phyloP scores from a whole-genome alignment of 768 basidiomycete genomes.

The Boletus patriciae region DNA sequence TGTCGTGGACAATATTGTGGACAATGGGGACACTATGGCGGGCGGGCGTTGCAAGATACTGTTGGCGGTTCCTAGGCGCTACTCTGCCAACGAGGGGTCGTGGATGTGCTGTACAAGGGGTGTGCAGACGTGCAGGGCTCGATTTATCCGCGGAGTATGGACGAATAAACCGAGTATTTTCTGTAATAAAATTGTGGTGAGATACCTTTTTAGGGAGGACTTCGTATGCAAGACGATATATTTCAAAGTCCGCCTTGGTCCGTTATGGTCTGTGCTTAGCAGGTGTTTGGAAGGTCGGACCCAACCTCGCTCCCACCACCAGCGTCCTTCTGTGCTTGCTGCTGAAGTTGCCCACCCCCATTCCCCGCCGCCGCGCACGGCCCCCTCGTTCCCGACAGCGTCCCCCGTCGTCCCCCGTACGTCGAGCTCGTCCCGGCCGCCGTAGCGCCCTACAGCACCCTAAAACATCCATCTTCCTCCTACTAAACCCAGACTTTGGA shows the following conservation, averaged over 20 bases:
- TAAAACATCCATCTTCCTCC: conserved; percentile 33
- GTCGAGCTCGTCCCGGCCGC: conserved; percentile 23
- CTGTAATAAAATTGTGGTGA: conserved; percentile 17
- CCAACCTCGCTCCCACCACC: conserved; percentile 61
- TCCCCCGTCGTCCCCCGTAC: conserved; percentile 24
- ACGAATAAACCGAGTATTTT: conserved; percentile 15
- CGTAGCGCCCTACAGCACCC: conserved; percentile 28
- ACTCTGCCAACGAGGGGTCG: not conserved
- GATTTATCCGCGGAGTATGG: conserved; percentile 8
- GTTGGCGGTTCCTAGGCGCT: not conserved
- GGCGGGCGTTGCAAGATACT: too few relatives aligned
- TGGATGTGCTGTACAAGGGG: not conserved
- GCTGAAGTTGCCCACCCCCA: conserved; percentile 32
- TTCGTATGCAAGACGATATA: conserved; percentile 19
- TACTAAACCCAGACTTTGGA: conserved; percentile 33
- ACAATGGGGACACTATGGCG: not conserved
- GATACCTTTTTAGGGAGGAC: conserved; percentile 13
- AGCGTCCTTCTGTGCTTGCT: conserved; percentile 41
- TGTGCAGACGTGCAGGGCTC: not conserved
- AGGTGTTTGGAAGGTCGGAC: conserved; percentile 43
- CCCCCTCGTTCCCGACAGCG: conserved; percentile 29
- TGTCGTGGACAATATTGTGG: not conserved
- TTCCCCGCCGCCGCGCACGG: conserved; percentile 51
- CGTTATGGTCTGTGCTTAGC: conserved; percentile 40
- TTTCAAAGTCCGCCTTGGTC: conserved; percentile 37